Base-by-base conservation (phyloP, 2,329 filamentous ascomycete genomes). In the Teratosphaeria pseudoeucalypti region DNA sequence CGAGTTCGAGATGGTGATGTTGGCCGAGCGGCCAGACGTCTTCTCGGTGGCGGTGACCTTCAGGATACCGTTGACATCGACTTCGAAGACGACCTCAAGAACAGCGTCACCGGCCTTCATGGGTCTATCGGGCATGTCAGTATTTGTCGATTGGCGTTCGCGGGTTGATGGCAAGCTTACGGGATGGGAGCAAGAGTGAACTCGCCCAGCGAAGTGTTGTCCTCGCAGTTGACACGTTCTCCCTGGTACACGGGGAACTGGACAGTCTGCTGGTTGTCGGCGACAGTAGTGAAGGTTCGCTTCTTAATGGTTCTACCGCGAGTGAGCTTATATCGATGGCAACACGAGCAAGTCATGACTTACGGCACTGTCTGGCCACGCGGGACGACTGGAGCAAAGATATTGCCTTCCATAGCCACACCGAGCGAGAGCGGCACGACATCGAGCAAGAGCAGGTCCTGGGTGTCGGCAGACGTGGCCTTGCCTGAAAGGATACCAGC, bases 11-110 rank as follows among this genome's bases (percentile, higher is more conserved):
- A 99, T 99, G 76, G 94, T 99, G 78, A 99, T 99, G 86, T 99
- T 99, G 79, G 94, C 94, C 74, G 84, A 94, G 77, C 94, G 92
- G 73, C 94, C 94, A 37, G 94, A 96, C 70, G 90, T 92, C 87
- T 99, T 99, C 85, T 99, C 94, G 55, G 92, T 96, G 68, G 94
- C 94, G 65, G 92, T 97, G 73, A 97, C 94, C 87, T 99, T 99
- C 68, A 99, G 87, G 63, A 71, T 71, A 87, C 94, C 94, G 83
- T 99, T 99, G 84, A 96, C 94, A 70, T 99, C 94, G 74, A 99
- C 94, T 82, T 99, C 94, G 80, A 99, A 97, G 77, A 97, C 91
- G 70, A 92, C 89, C 81, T 99, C 94, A 54, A 99, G 88, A 67
- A 95, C 92, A 69, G 94, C 89, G 76, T 99, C 94, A 76, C 94